phyloP scores from a whole-genome alignment of 192 early-diverging fungal species.

The Coemansia sp. region DNA sequence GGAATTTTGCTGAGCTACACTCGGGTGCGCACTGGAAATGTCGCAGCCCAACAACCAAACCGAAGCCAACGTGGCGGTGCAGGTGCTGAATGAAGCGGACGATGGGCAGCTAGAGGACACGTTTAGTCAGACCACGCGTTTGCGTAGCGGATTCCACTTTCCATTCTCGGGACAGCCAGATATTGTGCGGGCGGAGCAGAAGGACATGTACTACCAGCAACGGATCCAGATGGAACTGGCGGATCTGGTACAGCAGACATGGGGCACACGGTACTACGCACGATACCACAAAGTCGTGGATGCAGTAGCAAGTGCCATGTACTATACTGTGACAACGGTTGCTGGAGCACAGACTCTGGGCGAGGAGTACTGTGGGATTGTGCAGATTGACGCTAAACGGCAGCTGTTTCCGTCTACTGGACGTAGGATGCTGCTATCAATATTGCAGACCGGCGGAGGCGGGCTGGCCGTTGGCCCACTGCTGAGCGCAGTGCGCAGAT shows the following conservation, averaged over 20 bases:
- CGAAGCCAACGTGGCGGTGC: constrained; percentile 11
- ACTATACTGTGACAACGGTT: constrained; percentile 73
- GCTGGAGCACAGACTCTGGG: constrained; percentile 84
- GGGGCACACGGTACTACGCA: constrained; percentile 61
- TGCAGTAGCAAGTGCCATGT: constrained; percentile 63
- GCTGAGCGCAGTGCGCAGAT: constrained; percentile 17
- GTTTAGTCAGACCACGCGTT: not conserved
- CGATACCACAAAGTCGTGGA: constrained; percentile 66
- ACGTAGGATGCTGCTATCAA: constrained; percentile 37
- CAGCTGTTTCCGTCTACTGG: constrained; percentile 57
- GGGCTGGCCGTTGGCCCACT: constrained; percentile 6
- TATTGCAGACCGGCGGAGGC: constrained; percentile 33
- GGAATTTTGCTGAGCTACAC: not conserved
- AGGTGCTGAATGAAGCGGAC: constrained; percentile 14
- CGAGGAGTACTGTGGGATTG: constrained; percentile 93
- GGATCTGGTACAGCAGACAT: constrained; percentile 61
- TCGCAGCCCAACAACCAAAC: not conserved
- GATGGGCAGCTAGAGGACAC: not conserved
- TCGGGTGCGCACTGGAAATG: not conserved
- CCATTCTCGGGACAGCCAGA: constrained; percentile 78
- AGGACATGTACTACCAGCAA: constrained; percentile 82
- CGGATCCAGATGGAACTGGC: constrained; percentile 65
- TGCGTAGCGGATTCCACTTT: constrained; percentile 45
- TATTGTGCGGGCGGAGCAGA: constrained; percentile 87
- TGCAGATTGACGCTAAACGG: constrained; percentile 58